Conservation (phyloP, 169 alveolate species). For the Plasmodium cynomolgi region DNA sequence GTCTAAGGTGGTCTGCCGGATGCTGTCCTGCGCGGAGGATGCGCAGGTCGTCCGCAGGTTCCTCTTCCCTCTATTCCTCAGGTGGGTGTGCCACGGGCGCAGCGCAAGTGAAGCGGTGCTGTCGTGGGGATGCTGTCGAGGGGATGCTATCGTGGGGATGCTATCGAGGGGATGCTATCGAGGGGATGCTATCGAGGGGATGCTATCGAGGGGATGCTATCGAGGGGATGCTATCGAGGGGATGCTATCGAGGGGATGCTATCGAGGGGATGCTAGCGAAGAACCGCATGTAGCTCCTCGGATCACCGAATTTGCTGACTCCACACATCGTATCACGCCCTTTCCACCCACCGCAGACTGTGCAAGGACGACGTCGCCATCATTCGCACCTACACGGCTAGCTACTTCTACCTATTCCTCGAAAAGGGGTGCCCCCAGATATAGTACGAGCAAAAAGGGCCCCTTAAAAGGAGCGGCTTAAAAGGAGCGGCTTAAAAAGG, state of each 20-base stretch:
- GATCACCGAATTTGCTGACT: not conserved
- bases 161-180: not conserved
- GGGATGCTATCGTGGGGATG: not conserved
- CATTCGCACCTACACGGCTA: constrained; percentile 51
- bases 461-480: not conserved
- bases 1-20: constrained; percentile 30
- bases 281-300: not conserved
- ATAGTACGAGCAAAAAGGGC: constrained; percentile 9
- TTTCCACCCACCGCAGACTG: constrained; percentile 10
- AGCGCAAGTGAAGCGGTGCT: no score
- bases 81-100: not conserved
- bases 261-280: not conserved
- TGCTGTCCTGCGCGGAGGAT: constrained; percentile 14
- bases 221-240: not conserved
- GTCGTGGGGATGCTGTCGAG: not conserved
- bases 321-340: not conserved
- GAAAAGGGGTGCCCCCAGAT: constrained; percentile 64
- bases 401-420: constrained; percentile 35
- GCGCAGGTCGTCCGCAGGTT: constrained; percentile 1
- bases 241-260: not conserved
- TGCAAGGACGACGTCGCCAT: constrained; percentile 71
- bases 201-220: not conserved
- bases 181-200: not conserved
- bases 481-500: not conserved
- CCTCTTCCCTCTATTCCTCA: constrained; percentile 41